Conservation (phyloP, 2,329 filamentous ascomycete species). For the Fusarium xylarioides region DNA sequence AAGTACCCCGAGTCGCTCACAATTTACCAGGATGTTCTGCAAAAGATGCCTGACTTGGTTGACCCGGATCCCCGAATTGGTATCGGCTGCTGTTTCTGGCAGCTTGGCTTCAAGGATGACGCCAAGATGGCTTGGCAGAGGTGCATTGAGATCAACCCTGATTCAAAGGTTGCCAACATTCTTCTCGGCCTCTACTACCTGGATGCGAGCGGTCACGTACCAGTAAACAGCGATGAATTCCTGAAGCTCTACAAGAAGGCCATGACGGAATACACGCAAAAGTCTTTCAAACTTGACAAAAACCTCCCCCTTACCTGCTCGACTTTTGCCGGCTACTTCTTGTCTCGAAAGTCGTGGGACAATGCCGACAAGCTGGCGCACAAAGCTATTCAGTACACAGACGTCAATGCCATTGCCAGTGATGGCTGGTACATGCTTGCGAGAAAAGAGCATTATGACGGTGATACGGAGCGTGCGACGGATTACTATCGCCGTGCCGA, state of each 20-base stretch:
- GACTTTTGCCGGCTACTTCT: slow-evolving; percentile 89
- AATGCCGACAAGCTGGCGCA: slow-evolving; percentile 88
- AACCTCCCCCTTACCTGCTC: slow-evolving; percentile 89
- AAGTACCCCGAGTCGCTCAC: slow-evolving; percentile 86
- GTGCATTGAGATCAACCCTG: slow-evolving; percentile 79
- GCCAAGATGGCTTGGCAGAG: slow-evolving; percentile 92
- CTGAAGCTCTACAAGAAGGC: slow-evolving; percentile 87
- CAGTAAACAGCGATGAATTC: slow-evolving; percentile 86
- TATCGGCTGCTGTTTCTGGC: slow-evolving; percentile 97
- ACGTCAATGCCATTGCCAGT: slow-evolving; percentile 95
- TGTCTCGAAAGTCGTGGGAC: slow-evolving; percentile 80
- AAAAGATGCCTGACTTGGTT: slow-evolving; percentile 84
- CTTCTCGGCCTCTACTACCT: slow-evolving; percentile 91
- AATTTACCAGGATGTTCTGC: slow-evolving; percentile 85
- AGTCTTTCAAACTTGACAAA: slow-evolving; percentile 92
- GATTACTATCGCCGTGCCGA: slow-evolving; percentile 93
- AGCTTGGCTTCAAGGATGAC: slow-evolving; percentile 92
- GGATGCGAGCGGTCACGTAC: slow-evolving; percentile 82
- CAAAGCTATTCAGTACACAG: slow-evolving; percentile 93
- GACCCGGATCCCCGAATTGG: slow-evolving; percentile 97
- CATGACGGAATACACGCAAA: slow-evolving; percentile 94
- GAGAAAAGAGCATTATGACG: slow-evolving; percentile 86
- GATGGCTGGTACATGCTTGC: slow-evolving; percentile 97
- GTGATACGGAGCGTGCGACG: slow-evolving; percentile 76
- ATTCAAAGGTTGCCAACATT: slow-evolving; percentile 90